Evolutionary conservation across 176 grass and related monocot genomes (phyloP).

Genomic region (Dendrocalamus sinicus): DNA sequence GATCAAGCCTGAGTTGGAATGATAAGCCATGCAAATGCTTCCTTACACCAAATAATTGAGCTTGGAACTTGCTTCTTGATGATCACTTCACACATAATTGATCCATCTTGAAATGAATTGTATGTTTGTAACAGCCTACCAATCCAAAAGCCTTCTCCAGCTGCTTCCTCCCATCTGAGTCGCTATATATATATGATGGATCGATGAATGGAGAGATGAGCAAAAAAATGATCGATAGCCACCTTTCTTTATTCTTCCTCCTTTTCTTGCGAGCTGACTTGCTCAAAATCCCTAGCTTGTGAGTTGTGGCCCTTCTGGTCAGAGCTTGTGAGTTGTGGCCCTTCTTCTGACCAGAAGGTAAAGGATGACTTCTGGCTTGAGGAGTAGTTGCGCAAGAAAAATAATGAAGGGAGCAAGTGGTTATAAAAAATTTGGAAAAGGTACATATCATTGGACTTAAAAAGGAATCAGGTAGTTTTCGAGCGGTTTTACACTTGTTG

Average conservation of each 20-base stretch:
- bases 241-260: neutral
- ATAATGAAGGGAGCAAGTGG: constrained; percentile 12
- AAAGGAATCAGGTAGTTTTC: constrained; percentile 25
- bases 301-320: neutral
- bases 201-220: neutral
- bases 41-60: constrained; percentile 8
- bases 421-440: constrained; percentile 50
- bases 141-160: constrained; percentile 29
- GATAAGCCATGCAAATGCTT: constrained; percentile 57
- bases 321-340: neutral
- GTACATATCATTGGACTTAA: constrained; percentile 32
- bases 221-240: neutral
- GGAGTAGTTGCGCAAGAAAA: constrained; percentile 46
- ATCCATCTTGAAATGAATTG: constrained; percentile 7
- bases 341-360: constrained; percentile 42
- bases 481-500: neutral
- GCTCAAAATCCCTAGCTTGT: constrained; percentile 19
- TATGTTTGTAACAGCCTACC: constrained; percentile 33
- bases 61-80: constrained; percentile 27
- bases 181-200: constrained; percentile 25
- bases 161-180: neutral
- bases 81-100: neutral
- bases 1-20: constrained; percentile 49
- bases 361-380: constrained; percentile 41
- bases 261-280: neutral